Evolutionary conservation across 73 alveolate species (phyloP).

Genomic region (Paramecium caudatum): DNA sequence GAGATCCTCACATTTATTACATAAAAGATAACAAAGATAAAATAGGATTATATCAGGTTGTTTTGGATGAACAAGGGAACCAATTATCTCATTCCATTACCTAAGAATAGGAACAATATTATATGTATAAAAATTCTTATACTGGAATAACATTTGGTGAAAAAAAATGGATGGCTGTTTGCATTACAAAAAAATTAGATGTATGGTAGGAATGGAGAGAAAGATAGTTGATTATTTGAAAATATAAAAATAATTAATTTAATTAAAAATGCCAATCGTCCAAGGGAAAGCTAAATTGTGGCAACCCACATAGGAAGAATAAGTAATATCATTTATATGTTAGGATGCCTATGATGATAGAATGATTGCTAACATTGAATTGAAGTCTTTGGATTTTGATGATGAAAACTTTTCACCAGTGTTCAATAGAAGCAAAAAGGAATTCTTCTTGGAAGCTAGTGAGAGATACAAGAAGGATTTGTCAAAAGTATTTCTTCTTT

Average conservation of each 20-base stretch:
- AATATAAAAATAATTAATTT: too few relatives aligned
- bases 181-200: background rate
- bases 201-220: slow-evolving; percentile 30
- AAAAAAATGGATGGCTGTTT: slow-evolving; percentile 54
- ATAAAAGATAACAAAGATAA: background rate
- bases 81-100: slow-evolving; percentile 9
- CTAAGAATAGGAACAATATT: slow-evolving; percentile 4
- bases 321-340: slow-evolving; percentile 45
- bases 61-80: background rate
- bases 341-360: slow-evolving; percentile 77
- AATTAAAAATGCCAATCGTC: slow-evolving; percentile 77
- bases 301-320: slow-evolving; percentile 73
- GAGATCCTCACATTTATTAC: slow-evolving; percentile 47
- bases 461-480: slow-evolving; percentile 74
- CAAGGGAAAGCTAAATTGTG: slow-evolving; percentile 76
- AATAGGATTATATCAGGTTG: slow-evolving; percentile 7
- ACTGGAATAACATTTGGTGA: background rate
- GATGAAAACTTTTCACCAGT: slow-evolving; percentile 80
- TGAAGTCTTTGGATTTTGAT: slow-evolving; percentile 74
- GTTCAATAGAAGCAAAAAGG: slow-evolving; percentile 72
- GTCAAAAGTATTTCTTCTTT: slow-evolving; percentile 46
- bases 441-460: slow-evolving; percentile 72
- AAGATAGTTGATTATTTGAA: slow-evolving; percentile 17
- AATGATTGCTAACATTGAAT: slow-evolving; percentile 78
- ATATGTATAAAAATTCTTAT: slow-evolving; percentile 26